Evolutionary conservation across 495 filamentous ascomycete species (phyloP), one percentile per base, ranked within the genome.

Genomic region (Jackrogersella multiformis): DNA sequence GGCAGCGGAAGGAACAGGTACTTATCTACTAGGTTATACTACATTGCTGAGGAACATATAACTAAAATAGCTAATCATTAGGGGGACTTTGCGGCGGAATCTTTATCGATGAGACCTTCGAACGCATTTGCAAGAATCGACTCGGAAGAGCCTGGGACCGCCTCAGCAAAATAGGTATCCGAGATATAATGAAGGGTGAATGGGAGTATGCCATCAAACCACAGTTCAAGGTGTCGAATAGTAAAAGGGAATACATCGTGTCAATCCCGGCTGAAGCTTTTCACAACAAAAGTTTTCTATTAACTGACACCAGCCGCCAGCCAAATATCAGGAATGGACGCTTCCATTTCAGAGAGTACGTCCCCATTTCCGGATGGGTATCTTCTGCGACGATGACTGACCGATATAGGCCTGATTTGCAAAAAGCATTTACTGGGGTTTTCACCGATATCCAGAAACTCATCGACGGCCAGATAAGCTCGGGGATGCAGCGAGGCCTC

Each of bases 161-260:
- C 0, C 41, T 67, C 13, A 62, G 61, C 20, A 46, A 49, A 1
- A n/a, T 12, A 35, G 71, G 72, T 9, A 24, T 63, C 39, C 38
- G 51, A 36, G 26, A 61, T 15, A 54, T 75, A 13, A 57, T 75
- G 64, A 71, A 61, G 20, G 51, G 57, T 21, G 61, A 75, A 26
- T 73, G 73, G 73, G 73, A 75, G 24, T 51, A 61, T 7, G 65
- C 56, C 0, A 57, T 71, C 12, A 75, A 75, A 34, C 64, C 64
- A 20, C 56, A 60, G 4, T 75, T 69, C 44, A 67, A 20, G 5
- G 66, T 60, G 6, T 39, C 38, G 0, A 46, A 30, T 12, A 32
- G 30, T 0, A 46, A 28, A 4, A 55, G 45, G 5, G 53, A 62
- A n/a, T 72, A 67, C 36, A 39, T 24, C 13, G 61, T 69, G 6